phyloP scores from a whole-genome alignment of 73 alveolate genomes.

The Paraurostyla sp. region DNA sequence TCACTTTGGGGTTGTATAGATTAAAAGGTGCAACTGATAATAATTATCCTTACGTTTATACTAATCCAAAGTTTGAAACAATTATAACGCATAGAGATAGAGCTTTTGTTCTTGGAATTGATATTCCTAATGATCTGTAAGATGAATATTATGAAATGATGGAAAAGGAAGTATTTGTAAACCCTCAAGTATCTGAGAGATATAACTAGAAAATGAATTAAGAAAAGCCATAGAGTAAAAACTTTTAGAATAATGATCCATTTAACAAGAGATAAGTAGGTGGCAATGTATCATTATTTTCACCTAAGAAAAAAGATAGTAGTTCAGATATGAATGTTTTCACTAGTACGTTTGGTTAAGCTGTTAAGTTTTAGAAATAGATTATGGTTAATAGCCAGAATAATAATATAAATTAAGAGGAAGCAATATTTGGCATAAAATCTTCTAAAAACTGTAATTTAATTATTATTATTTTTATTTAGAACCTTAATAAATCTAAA shows the following conservation, averaged over 20 bases:
- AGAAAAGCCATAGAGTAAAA: not conserved
- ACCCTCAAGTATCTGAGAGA: not conserved
- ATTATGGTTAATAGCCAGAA: not conserved
- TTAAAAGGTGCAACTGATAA: conserved; percentile 96
- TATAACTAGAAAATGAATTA: not conserved
- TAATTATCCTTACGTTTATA: conserved; percentile 94
- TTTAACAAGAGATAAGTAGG: not conserved
- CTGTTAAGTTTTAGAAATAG: not conserved
- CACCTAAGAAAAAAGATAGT: not conserved
- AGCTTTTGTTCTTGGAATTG: conserved; percentile 85
- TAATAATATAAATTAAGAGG: conserved; percentile 54
- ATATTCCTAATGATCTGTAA: conserved; percentile 58
- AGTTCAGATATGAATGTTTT: not conserved
- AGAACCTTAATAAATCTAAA: conserved; percentile 50
- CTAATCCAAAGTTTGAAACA: conserved; percentile 90
- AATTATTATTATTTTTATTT: not conserved
- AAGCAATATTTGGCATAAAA: conserved; percentile 56
- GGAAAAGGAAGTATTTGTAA: conserved; percentile 18
- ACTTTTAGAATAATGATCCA: not conserved
- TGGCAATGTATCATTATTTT: conserved; percentile 2
- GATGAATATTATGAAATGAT: conserved; percentile 4
- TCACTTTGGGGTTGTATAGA: conserved; percentile 94
- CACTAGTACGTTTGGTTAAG: not conserved
- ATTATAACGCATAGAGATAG: conserved; percentile 87
- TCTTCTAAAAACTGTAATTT: conserved; percentile 53